These are phyloP conservation scores for Aulographum hederae DNA, from an alignment of 2,329 filamentous ascomycete genomes.

Conservation along the genomic window DNA sequence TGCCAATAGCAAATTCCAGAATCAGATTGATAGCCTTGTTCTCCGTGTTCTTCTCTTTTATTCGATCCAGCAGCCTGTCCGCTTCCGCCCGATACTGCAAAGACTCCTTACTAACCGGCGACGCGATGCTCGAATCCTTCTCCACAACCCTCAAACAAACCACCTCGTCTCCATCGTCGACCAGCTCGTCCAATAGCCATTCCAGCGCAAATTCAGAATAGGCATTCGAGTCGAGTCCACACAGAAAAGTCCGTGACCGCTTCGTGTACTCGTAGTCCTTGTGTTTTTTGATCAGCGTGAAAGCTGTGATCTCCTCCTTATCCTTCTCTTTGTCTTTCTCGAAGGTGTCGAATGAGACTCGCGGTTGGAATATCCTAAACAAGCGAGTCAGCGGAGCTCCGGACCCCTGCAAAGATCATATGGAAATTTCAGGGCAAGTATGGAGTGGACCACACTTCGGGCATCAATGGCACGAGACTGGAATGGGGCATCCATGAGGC, in stretches of 20 bases:
- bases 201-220: slow-evolving; percentile 87
- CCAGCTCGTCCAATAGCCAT: slow-evolving; percentile 80
- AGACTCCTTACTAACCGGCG: slow-evolving; percentile 40
- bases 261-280: slow-evolving; percentile 68
- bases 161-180: slow-evolving; percentile 86
- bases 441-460: not conserved
- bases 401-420: slow-evolving; percentile 3
- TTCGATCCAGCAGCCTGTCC: slow-evolving; percentile 51
- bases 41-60: slow-evolving; percentile 62
- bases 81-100: slow-evolving; percentile 63
- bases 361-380: slow-evolving; percentile 35
- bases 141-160: slow-evolving; percentile 81
- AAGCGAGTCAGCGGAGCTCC: slow-evolving; percentile 4
- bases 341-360: slow-evolving; percentile 61
- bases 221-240: slow-evolving; percentile 75
- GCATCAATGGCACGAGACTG: not conserved
- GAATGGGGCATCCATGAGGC: not conserved
- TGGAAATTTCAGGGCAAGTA: slow-evolving; percentile 2
- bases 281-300: slow-evolving; percentile 74
- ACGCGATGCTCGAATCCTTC: slow-evolving; percentile 55
- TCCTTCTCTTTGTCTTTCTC: slow-evolving; percentile 38
- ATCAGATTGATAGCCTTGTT: slow-evolving; percentile 74
- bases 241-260: slow-evolving; percentile 73
- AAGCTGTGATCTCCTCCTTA: slow-evolving; percentile 42
- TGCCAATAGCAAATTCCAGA: slow-evolving; percentile 75